Evolutionary conservation across 2,329 filamentous ascomycete species (phyloP).

Genomic region (Hymenoscyphus infarciens): DNA sequence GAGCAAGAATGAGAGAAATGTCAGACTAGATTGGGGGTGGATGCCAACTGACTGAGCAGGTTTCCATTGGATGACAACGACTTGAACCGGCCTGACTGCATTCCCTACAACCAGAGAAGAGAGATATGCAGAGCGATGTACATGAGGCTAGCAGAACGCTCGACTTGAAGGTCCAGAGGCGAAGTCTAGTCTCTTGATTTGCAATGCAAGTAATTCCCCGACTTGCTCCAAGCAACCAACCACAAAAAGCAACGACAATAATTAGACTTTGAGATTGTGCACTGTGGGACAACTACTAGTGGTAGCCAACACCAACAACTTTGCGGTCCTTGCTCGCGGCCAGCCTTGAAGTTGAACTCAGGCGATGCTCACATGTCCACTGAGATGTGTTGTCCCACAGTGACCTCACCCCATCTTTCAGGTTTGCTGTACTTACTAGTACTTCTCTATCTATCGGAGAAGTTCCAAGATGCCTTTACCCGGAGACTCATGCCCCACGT

Average conservation of each 20-base stretch:
- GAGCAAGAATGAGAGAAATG: constrained; percentile 8
- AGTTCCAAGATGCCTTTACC: constrained; percentile 1
- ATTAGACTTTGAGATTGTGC: background rate
- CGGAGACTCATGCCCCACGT: background rate
- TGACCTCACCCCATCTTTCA: background rate
- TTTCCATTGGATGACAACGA: constrained; percentile 13
- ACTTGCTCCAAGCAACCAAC: background rate
- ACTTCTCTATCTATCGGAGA: too few species aligned
- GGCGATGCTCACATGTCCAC: background rate
- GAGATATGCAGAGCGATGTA: too few species aligned
- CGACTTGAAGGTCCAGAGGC: background rate
- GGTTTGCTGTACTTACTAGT: too few species aligned
- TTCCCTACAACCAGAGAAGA: background rate
- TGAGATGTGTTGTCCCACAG: background rate
- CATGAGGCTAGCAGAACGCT: background rate
- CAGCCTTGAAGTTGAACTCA: background rate
- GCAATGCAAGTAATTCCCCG: background rate
- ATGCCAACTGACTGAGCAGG: constrained; percentile 14
- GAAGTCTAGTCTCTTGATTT: background rate
- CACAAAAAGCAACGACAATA: background rate
- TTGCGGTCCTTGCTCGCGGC: background rate
- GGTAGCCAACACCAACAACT: background rate
- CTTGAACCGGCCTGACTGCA: background rate
- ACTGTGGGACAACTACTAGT: too few species aligned
- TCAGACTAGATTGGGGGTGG: background rate